A percentile compares a stretch with the other conserved stretches of the same genome.
Conservation (phyloP, 225 moss, liverwort and hornwort genomes). For the Bryum argenteum region DNA sequence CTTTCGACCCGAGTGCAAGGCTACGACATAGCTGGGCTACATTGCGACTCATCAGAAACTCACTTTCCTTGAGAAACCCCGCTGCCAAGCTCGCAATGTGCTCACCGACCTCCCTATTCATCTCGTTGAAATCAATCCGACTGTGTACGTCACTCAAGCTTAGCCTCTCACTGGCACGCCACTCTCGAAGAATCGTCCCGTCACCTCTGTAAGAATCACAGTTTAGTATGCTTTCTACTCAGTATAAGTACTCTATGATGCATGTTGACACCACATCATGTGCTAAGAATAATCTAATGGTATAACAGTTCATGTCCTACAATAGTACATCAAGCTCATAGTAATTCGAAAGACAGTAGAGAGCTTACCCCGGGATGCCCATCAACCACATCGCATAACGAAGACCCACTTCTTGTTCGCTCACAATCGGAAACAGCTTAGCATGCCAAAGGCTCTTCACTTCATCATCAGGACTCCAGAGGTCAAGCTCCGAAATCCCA, state of each 20-base stretch:
- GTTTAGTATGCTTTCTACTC: too few relatives aligned
- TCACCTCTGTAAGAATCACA: too few relatives aligned
- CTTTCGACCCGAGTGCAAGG: slow-evolving; percentile 32
- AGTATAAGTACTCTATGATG: too few relatives aligned
- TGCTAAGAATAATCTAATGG: too few relatives aligned
- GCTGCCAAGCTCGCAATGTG: slow-evolving; percentile 58
- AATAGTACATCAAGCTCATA: too few relatives aligned
- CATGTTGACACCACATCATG: too few relatives aligned
- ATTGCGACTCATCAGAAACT: slow-evolving; percentile 50
- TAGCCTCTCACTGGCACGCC: slow-evolving; percentile 53
- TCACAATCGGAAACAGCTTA: slow-evolving; percentile 55
- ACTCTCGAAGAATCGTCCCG: slow-evolving; percentile 17
- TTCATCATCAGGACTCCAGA: slow-evolving; percentile 47
- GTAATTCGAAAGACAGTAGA: too few relatives aligned
- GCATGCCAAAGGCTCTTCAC: slow-evolving; percentile 65
- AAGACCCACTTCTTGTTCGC: slow-evolving; percentile 35
- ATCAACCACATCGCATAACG: slow-evolving; percentile 65
- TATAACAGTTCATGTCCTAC: too few relatives aligned
- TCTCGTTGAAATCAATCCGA: slow-evolving; percentile 51
- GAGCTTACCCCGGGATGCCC: slow-evolving; percentile 25
- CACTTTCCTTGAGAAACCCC: slow-evolving; percentile 66
- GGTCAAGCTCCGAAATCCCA: slow-evolving; percentile 49
- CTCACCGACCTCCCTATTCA: slow-evolving; percentile 51
- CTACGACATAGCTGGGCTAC: slow-evolving; percentile 50
- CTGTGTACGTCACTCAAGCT: slow-evolving; percentile 63